Conservation (phyloP, 2,329 filamentous ascomycete species). For the Eutypella sp. region DNA sequence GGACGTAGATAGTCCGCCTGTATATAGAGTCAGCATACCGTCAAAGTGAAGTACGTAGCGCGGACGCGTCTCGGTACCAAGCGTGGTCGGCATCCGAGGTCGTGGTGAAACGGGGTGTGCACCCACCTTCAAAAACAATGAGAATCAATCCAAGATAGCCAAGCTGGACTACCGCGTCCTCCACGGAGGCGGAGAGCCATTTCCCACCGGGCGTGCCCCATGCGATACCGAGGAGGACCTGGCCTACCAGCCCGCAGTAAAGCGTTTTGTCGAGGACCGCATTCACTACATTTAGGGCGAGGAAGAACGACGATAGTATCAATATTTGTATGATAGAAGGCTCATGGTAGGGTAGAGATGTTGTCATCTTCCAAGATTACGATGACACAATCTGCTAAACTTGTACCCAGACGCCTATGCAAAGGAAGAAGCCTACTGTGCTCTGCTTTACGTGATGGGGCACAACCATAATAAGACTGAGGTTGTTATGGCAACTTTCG, state of each 20-base stretch:
- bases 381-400: too few species aligned
- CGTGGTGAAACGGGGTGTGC: not conserved
- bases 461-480: too few species aligned
- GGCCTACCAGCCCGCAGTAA: slow-evolving; percentile 68
- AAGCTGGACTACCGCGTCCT: slow-evolving; percentile 56
- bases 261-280: slow-evolving; percentile 52
- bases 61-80: too few species aligned
- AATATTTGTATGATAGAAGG: slow-evolving; percentile 56
- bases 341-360: slow-evolving; percentile 54
- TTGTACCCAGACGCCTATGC: too few species aligned
- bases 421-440: too few species aligned
- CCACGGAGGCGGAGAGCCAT: slow-evolving; percentile 47
- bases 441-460: too few species aligned
- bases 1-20: slow-evolving; percentile 54
- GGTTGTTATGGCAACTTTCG: too few species aligned
- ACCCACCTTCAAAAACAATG: slow-evolving; percentile 61
- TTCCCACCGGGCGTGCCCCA: slow-evolving; percentile 64
- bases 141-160: slow-evolving; percentile 71
- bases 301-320: slow-evolving; percentile 54
- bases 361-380: not conserved
- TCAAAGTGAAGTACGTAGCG: slow-evolving; percentile 11
- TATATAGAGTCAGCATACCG: not conserved
- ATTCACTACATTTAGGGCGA: slow-evolving; percentile 57
- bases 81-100: not conserved
- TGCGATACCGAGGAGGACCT: slow-evolving; percentile 64